Conservation (phyloP, 768 basidiomycete genomes). For the Ramaria sp. region DNA sequence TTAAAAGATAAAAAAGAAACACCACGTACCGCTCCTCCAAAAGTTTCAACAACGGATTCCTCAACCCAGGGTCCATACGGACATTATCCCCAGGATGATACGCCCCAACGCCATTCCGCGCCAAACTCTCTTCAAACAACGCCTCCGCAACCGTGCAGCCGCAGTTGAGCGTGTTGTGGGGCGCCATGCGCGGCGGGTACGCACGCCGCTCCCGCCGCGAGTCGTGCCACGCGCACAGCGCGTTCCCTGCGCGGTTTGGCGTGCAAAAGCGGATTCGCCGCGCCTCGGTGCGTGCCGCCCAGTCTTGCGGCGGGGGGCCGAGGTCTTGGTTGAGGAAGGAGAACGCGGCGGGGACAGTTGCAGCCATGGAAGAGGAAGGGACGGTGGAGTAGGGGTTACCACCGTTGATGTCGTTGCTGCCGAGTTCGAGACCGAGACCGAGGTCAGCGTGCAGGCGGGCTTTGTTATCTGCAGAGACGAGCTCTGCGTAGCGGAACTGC, state of each 20-base stretch:
- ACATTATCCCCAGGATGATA: constrained; percentile 79
- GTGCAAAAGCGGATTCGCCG: constrained; percentile 66
- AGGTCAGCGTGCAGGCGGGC: neutral
- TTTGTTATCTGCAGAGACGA: constrained; percentile 24
- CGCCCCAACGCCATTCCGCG: constrained; percentile 70
- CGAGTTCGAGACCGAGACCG: constrained; percentile 22
- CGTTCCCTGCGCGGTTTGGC: constrained; percentile 78
- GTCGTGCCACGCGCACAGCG: constrained; percentile 85
- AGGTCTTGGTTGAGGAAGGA: constrained; percentile 25
- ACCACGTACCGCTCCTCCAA: constrained; percentile 38
- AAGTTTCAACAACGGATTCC: constrained; percentile 67
- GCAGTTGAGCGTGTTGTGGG: constrained; percentile 69
- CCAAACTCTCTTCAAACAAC: constrained; percentile 74
- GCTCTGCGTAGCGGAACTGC: constrained; percentile 34
- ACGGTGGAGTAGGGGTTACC: constrained; percentile 13
- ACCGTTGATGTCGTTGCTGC: constrained; percentile 20
- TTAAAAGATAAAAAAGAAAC: neutral
- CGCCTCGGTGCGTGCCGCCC: constrained; percentile 65
- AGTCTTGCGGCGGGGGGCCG: constrained; percentile 39
- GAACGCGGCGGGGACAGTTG: constrained; percentile 17
- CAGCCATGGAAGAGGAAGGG: neutral
- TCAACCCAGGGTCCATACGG: constrained; percentile 80
- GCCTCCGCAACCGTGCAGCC: constrained; percentile 80
- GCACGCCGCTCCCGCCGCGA: constrained; percentile 72
- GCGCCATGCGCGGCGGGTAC: constrained; percentile 72